Percentiles rank a stretch among this genome's conserved stretches.
Evolutionary conservation across 2,329 filamentous ascomycete genomes (phyloP).

Genomic region (Aureobasidium uvarum): DNA sequence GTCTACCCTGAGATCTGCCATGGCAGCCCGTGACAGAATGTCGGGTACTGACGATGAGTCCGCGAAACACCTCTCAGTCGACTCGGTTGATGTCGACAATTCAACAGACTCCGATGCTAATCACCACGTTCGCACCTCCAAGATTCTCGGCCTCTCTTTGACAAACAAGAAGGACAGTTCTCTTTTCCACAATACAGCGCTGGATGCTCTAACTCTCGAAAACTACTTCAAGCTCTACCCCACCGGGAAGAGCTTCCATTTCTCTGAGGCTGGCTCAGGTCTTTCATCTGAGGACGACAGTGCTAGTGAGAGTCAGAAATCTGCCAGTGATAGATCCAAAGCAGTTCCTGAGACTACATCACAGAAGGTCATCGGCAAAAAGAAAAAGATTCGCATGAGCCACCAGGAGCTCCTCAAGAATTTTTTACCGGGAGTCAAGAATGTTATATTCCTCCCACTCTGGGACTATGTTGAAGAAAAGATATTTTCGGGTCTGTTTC

Average conservation of each 20-base stretch:
- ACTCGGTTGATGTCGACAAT: background rate
- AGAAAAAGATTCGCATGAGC: conserved; percentile 40
- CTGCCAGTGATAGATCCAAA: conserved; percentile 12
- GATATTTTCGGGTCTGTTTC: conserved; percentile 38
- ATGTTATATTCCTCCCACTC: conserved; percentile 51
- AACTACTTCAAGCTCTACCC: conserved; percentile 35
- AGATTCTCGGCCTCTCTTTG: conserved; percentile 26
- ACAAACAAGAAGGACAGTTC: conserved; percentile 16
- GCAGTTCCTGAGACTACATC: conserved; percentile 23
- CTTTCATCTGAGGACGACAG: conserved; percentile 34
- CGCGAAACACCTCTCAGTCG: conserved; percentile 4
- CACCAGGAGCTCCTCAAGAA: conserved; percentile 42
- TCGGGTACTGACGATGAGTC: conserved; percentile 22
- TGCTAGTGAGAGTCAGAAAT: conserved; percentile 21
- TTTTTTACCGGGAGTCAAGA: conserved; percentile 32
- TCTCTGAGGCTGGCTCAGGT: conserved; percentile 31
- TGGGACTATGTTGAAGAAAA: conserved; percentile 50
- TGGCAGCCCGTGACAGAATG: conserved; percentile 2
- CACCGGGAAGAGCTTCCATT: conserved; percentile 34
- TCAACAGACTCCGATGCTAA: conserved; percentile 26
- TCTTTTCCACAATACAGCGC: conserved; percentile 17
- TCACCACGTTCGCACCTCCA: background rate
- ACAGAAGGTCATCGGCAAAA: conserved; percentile 28
- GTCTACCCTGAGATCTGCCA: conserved; percentile 19
- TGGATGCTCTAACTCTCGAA: conserved; percentile 31